Conservation (phyloP, 1,139 yeast genomes). For the Candida freyschussii region DNA sequence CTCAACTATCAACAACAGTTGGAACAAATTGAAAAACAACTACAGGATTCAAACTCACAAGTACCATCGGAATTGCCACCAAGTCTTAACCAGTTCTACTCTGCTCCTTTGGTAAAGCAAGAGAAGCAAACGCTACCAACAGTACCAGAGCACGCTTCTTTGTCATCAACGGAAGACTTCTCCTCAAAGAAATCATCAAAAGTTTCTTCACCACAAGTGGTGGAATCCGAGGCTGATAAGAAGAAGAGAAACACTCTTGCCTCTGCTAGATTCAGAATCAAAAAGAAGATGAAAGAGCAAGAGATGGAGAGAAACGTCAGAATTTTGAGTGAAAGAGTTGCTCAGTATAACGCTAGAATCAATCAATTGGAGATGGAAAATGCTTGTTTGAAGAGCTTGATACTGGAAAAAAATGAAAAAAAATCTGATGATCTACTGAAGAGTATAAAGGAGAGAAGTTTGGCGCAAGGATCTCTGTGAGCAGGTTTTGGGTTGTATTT, state of each 20-base stretch:
- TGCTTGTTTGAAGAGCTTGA: constrained; percentile 43
- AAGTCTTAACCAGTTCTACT: constrained; percentile 3
- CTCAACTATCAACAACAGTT: constrained; percentile 15
- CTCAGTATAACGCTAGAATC: constrained; percentile 39
- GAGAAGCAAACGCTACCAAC: not conserved
- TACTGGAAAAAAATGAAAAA: constrained; percentile 45
- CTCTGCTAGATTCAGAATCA: constrained; percentile 55
- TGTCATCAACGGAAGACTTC: not conserved
- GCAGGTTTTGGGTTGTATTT: constrained; percentile 1
- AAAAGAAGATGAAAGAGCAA: constrained; percentile 55
- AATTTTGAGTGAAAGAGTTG: constrained; percentile 34
- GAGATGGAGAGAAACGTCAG: constrained; percentile 50
- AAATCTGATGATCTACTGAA: constrained; percentile 21
- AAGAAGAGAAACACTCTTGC: constrained; percentile 60
- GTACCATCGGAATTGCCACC: constrained; percentile 4
- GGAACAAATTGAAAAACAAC: constrained; percentile 26
- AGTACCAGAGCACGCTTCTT: constrained; percentile 1
- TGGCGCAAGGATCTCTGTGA: too few species aligned
- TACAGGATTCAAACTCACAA: constrained; percentile 1
- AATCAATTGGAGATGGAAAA: constrained; percentile 51
- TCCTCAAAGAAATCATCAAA: too few species aligned
- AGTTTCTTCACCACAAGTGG: not conserved
- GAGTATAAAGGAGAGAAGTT: constrained; percentile 27
- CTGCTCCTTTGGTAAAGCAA: constrained; percentile 1
- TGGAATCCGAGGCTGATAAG: constrained; percentile 34